Base-by-base conservation (phyloP, 1,139 yeast genomes). In the Nakaseomyces uthaithaninus region DNA sequence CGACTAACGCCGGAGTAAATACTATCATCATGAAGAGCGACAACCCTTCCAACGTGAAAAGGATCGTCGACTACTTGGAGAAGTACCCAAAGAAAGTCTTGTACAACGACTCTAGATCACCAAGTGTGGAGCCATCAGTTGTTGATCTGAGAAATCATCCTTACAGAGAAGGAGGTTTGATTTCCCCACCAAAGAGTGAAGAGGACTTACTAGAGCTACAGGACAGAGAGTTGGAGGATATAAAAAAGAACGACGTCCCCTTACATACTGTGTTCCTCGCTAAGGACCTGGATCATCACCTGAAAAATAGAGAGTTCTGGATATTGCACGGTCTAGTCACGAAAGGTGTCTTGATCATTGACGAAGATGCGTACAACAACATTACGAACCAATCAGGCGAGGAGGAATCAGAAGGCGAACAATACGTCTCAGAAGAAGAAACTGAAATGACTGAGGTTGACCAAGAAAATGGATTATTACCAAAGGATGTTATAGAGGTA, bases 1-100 rank as follows among this genome's bases (percentile, higher is more conserved):
- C 96, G 1, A 84, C 94, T 0, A 81, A 86, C 51, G 94, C 85
- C 0, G 97, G 97, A 2, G 91, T 84, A 15, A 81, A 93, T 25
- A 86, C 95, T 36, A 79, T 87, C 40, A 80, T 89, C 38, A 80
- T 94, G 54, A 74, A 80, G 45, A 79, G 91, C 19, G 71, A 76
- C 15, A 68, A 73, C 40, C 96, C 96, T 2, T 81, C 80, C 45
- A 72, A 77, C 43, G 79, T 89, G 40, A 65, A 77, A 45, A 72
- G 76, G 39, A 86, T 89, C 45, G 89, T 87, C n/a, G 66, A 73
- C 19, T 80, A 84, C 54, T 77, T 84, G 33, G 33, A 17, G 9
- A 28, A 28, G 14, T 28, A 28, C n/a, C 33, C 33, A 28, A 28
- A 28, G 33, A 28, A 28, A 14, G 33, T 28, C 12, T 7, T 28